Percentiles rank a stretch among this genome's conserved stretches.
Conservation (phyloP, 2,329 filamentous ascomycete genomes). For the Fusarium clavum region DNA sequence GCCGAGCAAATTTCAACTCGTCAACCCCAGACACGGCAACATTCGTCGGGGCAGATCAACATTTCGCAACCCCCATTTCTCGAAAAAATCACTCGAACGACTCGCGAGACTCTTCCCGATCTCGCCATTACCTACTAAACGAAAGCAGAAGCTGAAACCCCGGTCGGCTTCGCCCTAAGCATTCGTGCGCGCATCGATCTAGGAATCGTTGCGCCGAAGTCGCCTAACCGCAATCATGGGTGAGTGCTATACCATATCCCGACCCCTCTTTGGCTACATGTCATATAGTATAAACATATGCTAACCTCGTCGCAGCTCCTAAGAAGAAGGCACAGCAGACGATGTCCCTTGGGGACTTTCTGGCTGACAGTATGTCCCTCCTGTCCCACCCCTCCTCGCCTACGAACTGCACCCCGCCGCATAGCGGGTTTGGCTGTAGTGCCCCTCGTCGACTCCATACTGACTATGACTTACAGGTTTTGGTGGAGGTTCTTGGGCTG, state of each 20-base stretch:
- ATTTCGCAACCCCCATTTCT: constrained; percentile 42
- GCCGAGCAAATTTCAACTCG: constrained; percentile 59
- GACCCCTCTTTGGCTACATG: constrained; percentile 7
- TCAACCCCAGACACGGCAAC: constrained; percentile 57
- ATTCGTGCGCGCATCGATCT: constrained; percentile 55
- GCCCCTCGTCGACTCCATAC: constrained; percentile 39
- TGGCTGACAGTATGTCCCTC: constrained; percentile 82
- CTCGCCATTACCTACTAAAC: constrained; percentile 24
- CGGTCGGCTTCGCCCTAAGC: constrained; percentile 48
- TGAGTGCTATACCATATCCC: constrained; percentile 53
- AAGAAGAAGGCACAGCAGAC: constrained; percentile 95
- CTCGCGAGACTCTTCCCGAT: constrained; percentile 17
- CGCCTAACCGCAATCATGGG: constrained; percentile 70
- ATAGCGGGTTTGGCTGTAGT: constrained; percentile 35
- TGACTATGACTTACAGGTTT: constrained; percentile 54
- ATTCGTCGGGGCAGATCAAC: constrained; percentile 53
- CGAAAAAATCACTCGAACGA: constrained; percentile 21
- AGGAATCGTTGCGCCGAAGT: constrained; percentile 61
- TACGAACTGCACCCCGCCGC: constrained; percentile 40
- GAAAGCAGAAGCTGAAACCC: constrained; percentile 48
- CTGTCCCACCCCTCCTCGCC: constrained; percentile 50
- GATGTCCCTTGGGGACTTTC: constrained; percentile 97
- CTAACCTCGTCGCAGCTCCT: constrained; percentile 70
- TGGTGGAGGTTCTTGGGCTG: constrained; percentile 89
- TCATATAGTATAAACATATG: constrained; percentile 4